Conservation (phyloP, 768 basidiomycete species). For the Rhodotorula diobovata region DNA sequence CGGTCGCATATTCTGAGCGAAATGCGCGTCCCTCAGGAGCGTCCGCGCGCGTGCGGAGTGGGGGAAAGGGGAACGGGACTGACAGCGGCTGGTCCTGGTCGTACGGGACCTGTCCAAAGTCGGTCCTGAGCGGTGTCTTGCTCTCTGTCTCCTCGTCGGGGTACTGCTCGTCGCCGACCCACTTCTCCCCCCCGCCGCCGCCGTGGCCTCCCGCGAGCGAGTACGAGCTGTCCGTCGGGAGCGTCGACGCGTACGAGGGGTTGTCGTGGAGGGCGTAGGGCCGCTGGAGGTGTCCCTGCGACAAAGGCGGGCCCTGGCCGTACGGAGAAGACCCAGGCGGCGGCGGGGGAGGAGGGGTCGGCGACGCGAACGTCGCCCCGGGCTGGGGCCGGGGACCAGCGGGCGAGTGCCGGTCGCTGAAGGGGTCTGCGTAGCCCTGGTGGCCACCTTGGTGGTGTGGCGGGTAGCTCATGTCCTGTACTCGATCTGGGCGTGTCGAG, state of each 20-base stretch:
- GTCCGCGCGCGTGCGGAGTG: too few species aligned
- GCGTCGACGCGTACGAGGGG: conserved; percentile 12
- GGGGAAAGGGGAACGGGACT: background rate
- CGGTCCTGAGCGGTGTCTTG: conserved; percentile 22
- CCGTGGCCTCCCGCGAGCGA: conserved; percentile 15
- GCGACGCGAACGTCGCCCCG: background rate
- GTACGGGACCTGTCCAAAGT: conserved; percentile 10
- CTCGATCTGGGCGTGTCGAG: too few species aligned
- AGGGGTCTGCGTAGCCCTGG: conserved; percentile 12
- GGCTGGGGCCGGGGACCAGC: background rate
- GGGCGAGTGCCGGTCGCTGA: conserved; percentile 19
- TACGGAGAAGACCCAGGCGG: background rate
- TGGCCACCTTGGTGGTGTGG: background rate
- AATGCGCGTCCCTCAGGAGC: too few species aligned
- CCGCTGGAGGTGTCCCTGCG: background rate
- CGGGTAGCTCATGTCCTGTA: background rate
- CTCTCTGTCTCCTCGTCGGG: conserved; percentile 21
- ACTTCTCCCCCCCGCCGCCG: conserved; percentile 25
- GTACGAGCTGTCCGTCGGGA: conserved; percentile 28
- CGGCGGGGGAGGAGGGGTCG: background rate
- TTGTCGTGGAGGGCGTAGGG: conserved; percentile 4
- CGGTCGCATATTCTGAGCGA: too few species aligned
- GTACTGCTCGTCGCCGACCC: background rate
- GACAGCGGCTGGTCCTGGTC: conserved; percentile 29
- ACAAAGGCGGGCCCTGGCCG: background rate